Base-by-base conservation (phyloP, 768 basidiomycete genomes). In the Agrocybe chaxingu region DNA sequence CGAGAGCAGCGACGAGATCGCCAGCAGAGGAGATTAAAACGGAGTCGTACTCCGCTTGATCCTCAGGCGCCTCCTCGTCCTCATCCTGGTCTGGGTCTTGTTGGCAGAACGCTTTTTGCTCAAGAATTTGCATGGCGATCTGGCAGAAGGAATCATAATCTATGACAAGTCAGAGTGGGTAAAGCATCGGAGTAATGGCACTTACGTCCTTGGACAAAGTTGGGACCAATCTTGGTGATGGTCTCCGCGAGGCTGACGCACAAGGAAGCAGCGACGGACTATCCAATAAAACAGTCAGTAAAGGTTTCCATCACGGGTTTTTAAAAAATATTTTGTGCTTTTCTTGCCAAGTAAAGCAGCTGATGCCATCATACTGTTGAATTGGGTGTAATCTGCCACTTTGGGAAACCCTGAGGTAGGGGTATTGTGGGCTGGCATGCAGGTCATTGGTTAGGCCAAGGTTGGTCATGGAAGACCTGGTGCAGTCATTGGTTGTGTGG, bases 81-180 rank as follows among this genome's bases (percentile, higher is more conserved):
- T 92, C 91, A 57, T 93, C 93, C 56, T 90, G 89, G 63, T 96
- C 94, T 42, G 94, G 92, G 62, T 96, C 93, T 66, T 94, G 89
- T 68, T 99, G 97, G 72, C 96, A 98, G 58, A 92, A 80, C 0
- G 94, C 91, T 71, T 96, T 97, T 69, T 93, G 89, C 65, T 94
- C 91, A 39, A 99, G 77, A 57, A 99, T 84, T 61, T 92, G 84
- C 48, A 85, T 72, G 41, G 92, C 85, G 52, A 94, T 89, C 48
- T 73, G 82, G 66, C 87, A 92, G 60, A 99, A 78, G 32, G 75
- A 69, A 35, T 96, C 87, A 38, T 89, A 73, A 56, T 87, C 88
- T 91, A 47, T 30, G 32, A 32, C 24, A 29, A 38, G 19, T 18
- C 61, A 59, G 3, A 51, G 32, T 24, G 34, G 12, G 13, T 12